These are phyloP conservation scores for Corylus americana DNA, from an alignment of 306 rosid genomes.

Conservation along the genomic window DNA sequence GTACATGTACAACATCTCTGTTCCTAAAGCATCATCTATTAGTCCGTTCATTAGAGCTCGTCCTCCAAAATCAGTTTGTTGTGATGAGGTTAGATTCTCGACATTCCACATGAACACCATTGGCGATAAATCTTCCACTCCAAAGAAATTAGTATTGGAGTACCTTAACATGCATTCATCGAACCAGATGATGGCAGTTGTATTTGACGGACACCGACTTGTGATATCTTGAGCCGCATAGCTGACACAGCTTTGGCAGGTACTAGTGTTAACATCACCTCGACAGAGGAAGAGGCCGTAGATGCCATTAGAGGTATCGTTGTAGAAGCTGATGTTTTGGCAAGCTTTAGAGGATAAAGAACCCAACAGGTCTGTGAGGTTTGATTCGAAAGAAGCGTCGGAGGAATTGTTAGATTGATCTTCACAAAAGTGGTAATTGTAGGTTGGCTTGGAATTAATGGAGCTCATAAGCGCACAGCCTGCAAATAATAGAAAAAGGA, in stretches of 20 bases:
- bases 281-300: conserved; percentile 1
- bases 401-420: not conserved
- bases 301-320: not conserved
- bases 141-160: not conserved
- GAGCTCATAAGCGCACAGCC: not conserved
- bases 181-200: conserved; percentile 23
- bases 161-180: conserved; percentile 34
- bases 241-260: not conserved
- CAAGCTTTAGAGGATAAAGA: not conserved
- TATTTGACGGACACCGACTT: not conserved
- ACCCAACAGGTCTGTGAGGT: not conserved
- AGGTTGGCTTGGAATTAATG: not conserved
- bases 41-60: not conserved
- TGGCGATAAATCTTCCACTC: not conserved
- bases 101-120: not conserved
- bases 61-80: no score
- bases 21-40: not conserved
- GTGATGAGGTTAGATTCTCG: not conserved
- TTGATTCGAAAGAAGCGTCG: not conserved
- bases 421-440: not conserved
- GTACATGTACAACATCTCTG: not conserved
- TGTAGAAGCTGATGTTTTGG: not conserved
- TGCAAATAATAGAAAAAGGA: not conserved
- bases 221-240: not conserved
- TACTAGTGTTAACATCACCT: not conserved